phyloP scores from a whole-genome alignment of 129 eudicot species.

The Flaveria ramosissima region DNA sequence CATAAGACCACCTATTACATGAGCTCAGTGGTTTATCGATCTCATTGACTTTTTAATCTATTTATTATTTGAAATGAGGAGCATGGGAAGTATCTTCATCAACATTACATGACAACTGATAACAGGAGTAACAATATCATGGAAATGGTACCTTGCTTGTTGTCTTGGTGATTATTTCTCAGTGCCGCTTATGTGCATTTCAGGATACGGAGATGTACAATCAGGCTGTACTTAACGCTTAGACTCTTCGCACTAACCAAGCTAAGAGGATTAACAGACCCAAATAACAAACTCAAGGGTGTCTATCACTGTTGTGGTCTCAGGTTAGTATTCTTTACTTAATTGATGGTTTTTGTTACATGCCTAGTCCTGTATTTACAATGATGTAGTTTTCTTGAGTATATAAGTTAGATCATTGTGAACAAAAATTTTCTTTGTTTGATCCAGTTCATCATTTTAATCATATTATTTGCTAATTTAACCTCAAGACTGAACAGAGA shows the following conservation, averaged over 20 bases:
- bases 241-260: neutral
- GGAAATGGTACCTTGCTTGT: neutral
- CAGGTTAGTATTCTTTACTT: constrained; percentile 16
- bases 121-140: no score
- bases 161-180: neutral
- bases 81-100: no score
- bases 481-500: neutral
- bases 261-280: neutral
- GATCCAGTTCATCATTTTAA: neutral
- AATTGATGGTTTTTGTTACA: neutral
- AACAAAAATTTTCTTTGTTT: neutral
- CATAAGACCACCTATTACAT: no score
- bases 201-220: no score
- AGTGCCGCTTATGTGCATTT: neutral
- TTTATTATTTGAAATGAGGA: no score
- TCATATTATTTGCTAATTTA: neutral
- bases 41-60: no score
- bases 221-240: neutral
- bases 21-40: no score
- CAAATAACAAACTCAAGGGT: constrained; percentile 11
- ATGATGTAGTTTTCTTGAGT: constrained; percentile 13
- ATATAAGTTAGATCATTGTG: constrained; percentile 13
- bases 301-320: neutral
- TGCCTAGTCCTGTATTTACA: constrained; percentile 2
- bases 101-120: no score